These are phyloP conservation scores for Penicillium capsulatum DNA, from an alignment of 2,329 filamentous ascomycete genomes.

Conservation along the genomic window DNA sequence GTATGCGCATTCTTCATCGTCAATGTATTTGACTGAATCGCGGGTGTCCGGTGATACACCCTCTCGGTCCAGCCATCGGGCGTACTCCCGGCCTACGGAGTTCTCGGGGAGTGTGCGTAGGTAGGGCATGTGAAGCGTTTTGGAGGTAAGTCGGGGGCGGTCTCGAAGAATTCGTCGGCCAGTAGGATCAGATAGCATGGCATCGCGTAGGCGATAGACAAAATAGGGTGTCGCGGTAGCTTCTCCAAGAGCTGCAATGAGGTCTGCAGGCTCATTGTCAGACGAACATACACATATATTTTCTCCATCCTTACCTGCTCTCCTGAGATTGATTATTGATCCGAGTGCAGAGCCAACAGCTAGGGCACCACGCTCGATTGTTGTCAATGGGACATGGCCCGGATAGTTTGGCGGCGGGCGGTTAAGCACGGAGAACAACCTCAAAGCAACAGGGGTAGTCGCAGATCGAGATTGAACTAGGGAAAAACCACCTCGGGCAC, in stretches of 20 bases:
- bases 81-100: constrained; percentile 77
- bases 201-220: constrained; percentile 82
- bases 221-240: constrained; percentile 93
- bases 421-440: constrained; percentile 74
- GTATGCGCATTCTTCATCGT: constrained; percentile 93
- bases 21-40: constrained; percentile 77
- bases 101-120: constrained; percentile 69
- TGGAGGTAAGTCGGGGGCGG: constrained; percentile 79
- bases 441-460: constrained; percentile 19
- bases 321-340: constrained; percentile 67
- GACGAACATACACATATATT: background rate
- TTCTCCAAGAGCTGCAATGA: constrained; percentile 92
- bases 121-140: constrained; percentile 61
- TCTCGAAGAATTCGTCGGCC: constrained; percentile 88
- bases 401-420: constrained; percentile 84
- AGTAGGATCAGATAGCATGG: constrained; percentile 79
- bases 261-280: constrained; percentile 54
- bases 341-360: constrained; percentile 58
- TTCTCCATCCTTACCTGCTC: constrained; percentile 57
- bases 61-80: constrained; percentile 87
- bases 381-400: constrained; percentile 84
- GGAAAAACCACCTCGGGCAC: constrained; percentile 14
- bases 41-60: constrained; percentile 90
- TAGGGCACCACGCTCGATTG: constrained; percentile 69
- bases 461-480: constrained; percentile 8